Conservation (phyloP, 495 filamentous ascomycete species). For the Talaromyces nanjingensis region DNA sequence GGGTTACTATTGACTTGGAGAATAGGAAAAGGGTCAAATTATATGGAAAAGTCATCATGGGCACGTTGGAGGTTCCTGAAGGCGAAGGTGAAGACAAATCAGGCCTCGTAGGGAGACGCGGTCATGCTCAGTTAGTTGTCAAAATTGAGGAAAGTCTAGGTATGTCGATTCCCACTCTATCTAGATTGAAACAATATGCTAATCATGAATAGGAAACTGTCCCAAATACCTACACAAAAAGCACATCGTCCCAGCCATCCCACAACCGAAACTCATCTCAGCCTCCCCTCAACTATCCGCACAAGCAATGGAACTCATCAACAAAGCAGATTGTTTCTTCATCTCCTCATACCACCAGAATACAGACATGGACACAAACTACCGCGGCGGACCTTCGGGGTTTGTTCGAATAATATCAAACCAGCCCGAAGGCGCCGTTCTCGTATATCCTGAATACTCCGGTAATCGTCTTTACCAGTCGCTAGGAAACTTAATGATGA, state of each 20-base stretch:
- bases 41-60: constrained; percentile 54
- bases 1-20: constrained; percentile 60
- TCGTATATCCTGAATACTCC: constrained; percentile 74
- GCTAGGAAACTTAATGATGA: constrained; percentile 63
- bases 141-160: constrained; percentile 63
- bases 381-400: constrained; percentile 67
- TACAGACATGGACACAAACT: constrained; percentile 76
- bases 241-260: constrained; percentile 45
- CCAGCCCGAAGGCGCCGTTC: constrained; percentile 32
- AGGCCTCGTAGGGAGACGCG: constrained; percentile 18
- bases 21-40: constrained; percentile 61
- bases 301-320: constrained; percentile 51
- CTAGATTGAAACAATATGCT: background rate
- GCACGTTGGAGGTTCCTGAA: constrained; percentile 33
- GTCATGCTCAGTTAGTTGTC: constrained; percentile 58
- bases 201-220: constrained; percentile 53
- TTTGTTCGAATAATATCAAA: constrained; percentile 60
- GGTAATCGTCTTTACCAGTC: constrained; percentile 80
- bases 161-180: constrained; percentile 16
- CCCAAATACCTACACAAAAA: constrained; percentile 80
- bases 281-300: constrained; percentile 31
- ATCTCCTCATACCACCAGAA: constrained; percentile 56
- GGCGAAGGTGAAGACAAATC: constrained; percentile 16
- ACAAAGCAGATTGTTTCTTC: constrained; percentile 68
- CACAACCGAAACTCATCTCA: constrained; percentile 45